Conservation (phyloP, 768 basidiomycete species). For the Sutorius australiensis region DNA sequence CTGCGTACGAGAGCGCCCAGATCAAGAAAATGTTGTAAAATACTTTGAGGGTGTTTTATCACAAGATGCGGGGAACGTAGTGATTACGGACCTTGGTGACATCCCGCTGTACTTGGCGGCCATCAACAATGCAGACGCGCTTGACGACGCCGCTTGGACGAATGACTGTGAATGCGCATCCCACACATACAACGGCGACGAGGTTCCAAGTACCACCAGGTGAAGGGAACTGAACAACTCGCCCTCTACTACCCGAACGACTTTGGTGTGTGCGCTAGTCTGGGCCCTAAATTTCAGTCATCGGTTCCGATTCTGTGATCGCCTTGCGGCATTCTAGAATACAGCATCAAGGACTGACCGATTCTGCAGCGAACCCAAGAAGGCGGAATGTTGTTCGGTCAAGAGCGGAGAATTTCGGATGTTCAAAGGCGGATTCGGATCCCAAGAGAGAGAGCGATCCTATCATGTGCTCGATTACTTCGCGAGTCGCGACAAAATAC, state of each 20-base stretch:
- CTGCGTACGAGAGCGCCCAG: slow-evolving; percentile 69
- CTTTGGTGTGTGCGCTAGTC: slow-evolving; percentile 41
- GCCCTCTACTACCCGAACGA: slow-evolving; percentile 43
- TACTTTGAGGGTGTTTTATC: slow-evolving; percentile 34
- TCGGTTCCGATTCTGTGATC: not conserved
- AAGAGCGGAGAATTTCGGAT: slow-evolving; percentile 53
- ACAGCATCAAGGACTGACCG: slow-evolving; percentile 40
- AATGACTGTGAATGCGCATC: slow-evolving; percentile 54
- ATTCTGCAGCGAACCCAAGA: slow-evolving; percentile 56
- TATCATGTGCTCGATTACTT: slow-evolving; percentile 18
- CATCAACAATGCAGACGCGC: slow-evolving; percentile 40
- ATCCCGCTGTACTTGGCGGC: slow-evolving; percentile 56
- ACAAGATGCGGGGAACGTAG: not conserved
- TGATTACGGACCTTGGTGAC: slow-evolving; percentile 47
- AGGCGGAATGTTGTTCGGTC: slow-evolving; percentile 57
- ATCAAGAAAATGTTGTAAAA: slow-evolving; percentile 57
- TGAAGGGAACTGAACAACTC: slow-evolving; percentile 54
- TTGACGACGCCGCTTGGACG: slow-evolving; percentile 37
- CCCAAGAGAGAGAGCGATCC: slow-evolving; percentile 63
- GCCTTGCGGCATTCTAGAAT: not conserved
- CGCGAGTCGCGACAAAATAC: not conserved
- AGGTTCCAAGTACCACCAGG: slow-evolving; percentile 59
- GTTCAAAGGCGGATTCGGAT: slow-evolving; percentile 37
- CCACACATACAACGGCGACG: slow-evolving; percentile 68
- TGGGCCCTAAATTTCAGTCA: slow-evolving; percentile 41